Base-by-base conservation (phyloP, 305 asterid species). In the Petunia hybrid region DNA sequence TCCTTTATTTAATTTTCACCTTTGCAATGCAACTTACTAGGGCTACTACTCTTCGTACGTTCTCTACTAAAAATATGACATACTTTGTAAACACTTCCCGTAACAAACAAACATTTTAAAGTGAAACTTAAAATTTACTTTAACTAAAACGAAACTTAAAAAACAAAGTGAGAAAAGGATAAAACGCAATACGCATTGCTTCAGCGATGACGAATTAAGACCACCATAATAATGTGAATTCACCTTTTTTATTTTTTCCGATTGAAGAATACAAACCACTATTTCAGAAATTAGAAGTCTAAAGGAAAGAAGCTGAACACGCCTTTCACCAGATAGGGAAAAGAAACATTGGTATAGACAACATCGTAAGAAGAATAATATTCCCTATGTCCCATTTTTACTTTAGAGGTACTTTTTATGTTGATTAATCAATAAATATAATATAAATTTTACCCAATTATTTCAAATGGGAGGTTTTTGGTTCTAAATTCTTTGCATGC, bases 311-410 rank as follows among this genome's bases (percentile, higher is more conserved):
- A 63, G 68, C 68, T 4, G 68, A 10, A 63, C 69, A 4, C 42
- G 69, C n/a, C 4, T 63, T 63, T 10, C 43, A 63, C 69, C 43
- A 63, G 4, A 8, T 41, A 53, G 79, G 55, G 76, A 76, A 79
- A 74, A 38, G 90, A 95, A 91, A 67, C 85, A 88, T 89, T 88
- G 85, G 83, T 86, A 84, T 89, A 38, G 63, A 39, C 79, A 75
- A 45, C 57, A 53, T 36, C 41, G 14, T 4, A n/a, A 57, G 22
- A n/a, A n/a, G n/a, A n/a, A n/a, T n/a, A n/a, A n/a, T n/a, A n/a
- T n/a, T n/a, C n/a, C n/a, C n/a, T n/a, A n/a, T n/a, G n/a, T n/a
- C n/a, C n/a, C n/a, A n/a, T n/a, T n/a, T n/a, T n/a, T n/a, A n/a
- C n/a, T n/a, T n/a, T n/a, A n/a, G n/a, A n/a, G n/a, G n/a, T n/a